Evolutionary conservation across 164 flowering plant genomes (phyloP).

Genomic region (Buxus sempervirens): DNA sequence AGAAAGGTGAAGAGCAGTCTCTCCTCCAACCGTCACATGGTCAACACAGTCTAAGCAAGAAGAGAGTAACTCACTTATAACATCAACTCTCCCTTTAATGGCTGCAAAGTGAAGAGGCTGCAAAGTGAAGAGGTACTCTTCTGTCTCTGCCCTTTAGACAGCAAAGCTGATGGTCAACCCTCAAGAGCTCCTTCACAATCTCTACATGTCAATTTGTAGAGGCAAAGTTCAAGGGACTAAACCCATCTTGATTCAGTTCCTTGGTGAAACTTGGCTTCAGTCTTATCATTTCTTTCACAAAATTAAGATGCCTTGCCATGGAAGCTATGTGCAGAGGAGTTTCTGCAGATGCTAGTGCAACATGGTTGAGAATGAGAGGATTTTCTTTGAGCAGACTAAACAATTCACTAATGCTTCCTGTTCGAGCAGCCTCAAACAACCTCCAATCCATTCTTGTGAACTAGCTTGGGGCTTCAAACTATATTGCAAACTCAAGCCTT

Average conservation of each 20-base stretch:
- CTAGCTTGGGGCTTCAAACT: not conserved
- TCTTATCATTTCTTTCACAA: not conserved
- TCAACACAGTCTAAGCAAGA: conserved; percentile 20
- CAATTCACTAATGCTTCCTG: not conserved
- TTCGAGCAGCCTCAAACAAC: not conserved
- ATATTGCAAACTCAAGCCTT: too few relatives aligned
- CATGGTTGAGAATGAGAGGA: conserved; percentile 3
- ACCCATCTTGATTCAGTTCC: not conserved
- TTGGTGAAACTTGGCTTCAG: not conserved
- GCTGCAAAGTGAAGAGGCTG: too few relatives aligned
- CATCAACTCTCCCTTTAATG: conserved; percentile 26
- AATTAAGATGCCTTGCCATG: not conserved
- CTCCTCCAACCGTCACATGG: conserved; percentile 22
- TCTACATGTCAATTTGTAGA: conserved; percentile 16
- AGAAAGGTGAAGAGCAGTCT: conserved; percentile 46
- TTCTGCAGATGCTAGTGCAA: not conserved
- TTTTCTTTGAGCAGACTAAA: not conserved
- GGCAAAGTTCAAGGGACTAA: not conserved
- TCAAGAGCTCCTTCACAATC: conserved; percentile 26
- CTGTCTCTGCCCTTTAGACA: conserved; percentile 23
- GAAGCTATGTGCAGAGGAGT: conserved; percentile 13
- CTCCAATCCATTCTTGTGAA: not conserved
- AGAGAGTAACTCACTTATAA: conserved; percentile 21
- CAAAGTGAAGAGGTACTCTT: conserved; percentile 36
- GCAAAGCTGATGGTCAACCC: conserved; percentile 15